Evolutionary conservation across 768 basidiomycete genomes (phyloP), one percentile per base, ranked within the genome.

Genomic region (Macrolepiota dolichaula): DNA sequence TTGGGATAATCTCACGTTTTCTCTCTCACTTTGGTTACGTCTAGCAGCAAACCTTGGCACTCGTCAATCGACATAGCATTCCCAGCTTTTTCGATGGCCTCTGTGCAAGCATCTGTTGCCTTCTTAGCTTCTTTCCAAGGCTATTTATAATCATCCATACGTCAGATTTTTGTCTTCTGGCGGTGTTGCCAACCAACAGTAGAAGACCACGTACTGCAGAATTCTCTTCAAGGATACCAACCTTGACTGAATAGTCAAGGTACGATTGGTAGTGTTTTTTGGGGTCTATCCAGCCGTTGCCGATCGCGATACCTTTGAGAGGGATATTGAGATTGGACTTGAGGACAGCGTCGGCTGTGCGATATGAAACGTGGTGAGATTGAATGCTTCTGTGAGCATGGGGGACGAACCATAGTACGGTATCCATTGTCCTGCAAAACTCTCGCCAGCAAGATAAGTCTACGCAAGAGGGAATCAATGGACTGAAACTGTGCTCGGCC

Each of bases 221-320:
- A 25, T 85, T 85, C 65, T 82, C 79, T 67, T 90, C 88, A 54
- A 98, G 73, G 35, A 98, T 72, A 1, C 91, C 90, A 44, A 89
- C 85, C 67, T 90, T 87, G 49, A 91, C 81, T 1, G 87, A 88
- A 69, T 88, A 98, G 65, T 96, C 94, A 44, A 94, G 75, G 71
- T 92, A 98, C 17, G 94, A 81, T 15, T 91, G 86, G 71, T 98
- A 99, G 75, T 99, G 97, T 59, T 80, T 79, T 44, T 84, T 83
- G 0, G 88, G 87, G 71, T 98, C 96, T 51, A 97, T 96, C 97
- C 97, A 99, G 4, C 96, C 96, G 72, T 99, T 99, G 22, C 97
- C 97, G 47, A 99, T 97, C 0, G 96, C 92, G 15, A 84, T 76
- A 1, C 97, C 97, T 47, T 81, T 82, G 7, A 98, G 76, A 0